Percentiles rank a stretch among this genome's conserved stretches.
These are phyloP conservation scores for Vitis vinifera DNA, from an alignment of 164 flowering plant species.

Conservation along the genomic window ASM3070453v1 NC_081818.1:22911001-22911500, in stretches of 20 bases:
- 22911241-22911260: conserved; percentile 32
- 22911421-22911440: neutral
- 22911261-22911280: conserved; percentile 52
- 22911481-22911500: neutral
- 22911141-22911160: conserved; percentile 14
- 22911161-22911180: conserved; percentile 23
- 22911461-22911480: conserved; percentile 2
- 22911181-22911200: conserved; percentile 22
- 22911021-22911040: conserved; percentile 19
- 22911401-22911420: neutral
- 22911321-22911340: conserved; percentile 12
- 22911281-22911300: conserved; percentile 21
- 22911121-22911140: conserved; percentile 14
- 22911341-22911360: conserved; percentile 10
- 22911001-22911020: conserved; percentile 16
- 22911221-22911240: conserved; percentile 8
- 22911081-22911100: conserved; percentile 26
- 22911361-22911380: conserved; percentile 18
- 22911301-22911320: conserved; percentile 11
- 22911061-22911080: conserved; percentile 19
- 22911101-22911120: conserved; percentile 13
- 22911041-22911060: conserved; percentile 22
- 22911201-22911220: conserved; percentile 6
- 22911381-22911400: conserved; percentile 40
- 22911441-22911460: neutral